Percentiles rank a stretch among this genome's conserved stretches.
phyloP scores from a whole-genome alignment of 1,284 basidiomycete genomes.

The Leccinum subatratum region DNA sequence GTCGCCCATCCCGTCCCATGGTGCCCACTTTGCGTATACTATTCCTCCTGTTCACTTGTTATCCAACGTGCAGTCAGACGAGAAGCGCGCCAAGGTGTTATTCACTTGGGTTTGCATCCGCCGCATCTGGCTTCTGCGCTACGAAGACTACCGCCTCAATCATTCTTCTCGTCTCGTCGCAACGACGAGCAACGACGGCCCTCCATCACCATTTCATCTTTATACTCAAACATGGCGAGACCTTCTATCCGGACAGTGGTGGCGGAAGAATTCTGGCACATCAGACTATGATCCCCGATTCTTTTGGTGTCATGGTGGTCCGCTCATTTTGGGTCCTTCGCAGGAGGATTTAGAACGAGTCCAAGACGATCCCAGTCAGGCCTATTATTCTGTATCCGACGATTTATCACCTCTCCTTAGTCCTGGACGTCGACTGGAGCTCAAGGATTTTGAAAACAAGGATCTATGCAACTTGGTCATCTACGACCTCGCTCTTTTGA shows the following conservation, averaged over 20 bases:
- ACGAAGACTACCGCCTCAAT: neutral
- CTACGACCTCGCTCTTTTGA: constrained; percentile 5
- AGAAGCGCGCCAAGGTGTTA: constrained; percentile 3
- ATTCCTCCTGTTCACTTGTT: constrained; percentile 3
- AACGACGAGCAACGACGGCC: neutral
- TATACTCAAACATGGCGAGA: constrained; percentile 7
- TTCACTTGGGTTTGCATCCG: constrained; percentile 9
- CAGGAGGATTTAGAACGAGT: neutral
- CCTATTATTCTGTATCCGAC: neutral
- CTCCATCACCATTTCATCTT: constrained; percentile 5
- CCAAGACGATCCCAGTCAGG: neutral
- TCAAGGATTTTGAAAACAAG: constrained; percentile 8
- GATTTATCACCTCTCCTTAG: neutral
- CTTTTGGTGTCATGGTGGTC: constrained; percentile 7
- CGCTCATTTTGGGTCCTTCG: neutral
- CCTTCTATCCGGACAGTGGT: constrained; percentile 4
- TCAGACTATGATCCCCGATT: constrained; percentile 1
- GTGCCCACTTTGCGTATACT: constrained; percentile 2
- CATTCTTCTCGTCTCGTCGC: neutral
- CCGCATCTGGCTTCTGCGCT: constrained; percentile 4
- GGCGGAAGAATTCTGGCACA: neutral
- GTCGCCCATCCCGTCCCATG: constrained; percentile 1
- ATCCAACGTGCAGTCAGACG: constrained; percentile 6
- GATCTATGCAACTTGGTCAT: constrained; percentile 4
- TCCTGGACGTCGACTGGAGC: neutral